Evolutionary conservation across 768 basidiomycete species (phyloP), one percentile per base, ranked within the genome.

Genomic region (Aureoboletus auriporus): DNA sequence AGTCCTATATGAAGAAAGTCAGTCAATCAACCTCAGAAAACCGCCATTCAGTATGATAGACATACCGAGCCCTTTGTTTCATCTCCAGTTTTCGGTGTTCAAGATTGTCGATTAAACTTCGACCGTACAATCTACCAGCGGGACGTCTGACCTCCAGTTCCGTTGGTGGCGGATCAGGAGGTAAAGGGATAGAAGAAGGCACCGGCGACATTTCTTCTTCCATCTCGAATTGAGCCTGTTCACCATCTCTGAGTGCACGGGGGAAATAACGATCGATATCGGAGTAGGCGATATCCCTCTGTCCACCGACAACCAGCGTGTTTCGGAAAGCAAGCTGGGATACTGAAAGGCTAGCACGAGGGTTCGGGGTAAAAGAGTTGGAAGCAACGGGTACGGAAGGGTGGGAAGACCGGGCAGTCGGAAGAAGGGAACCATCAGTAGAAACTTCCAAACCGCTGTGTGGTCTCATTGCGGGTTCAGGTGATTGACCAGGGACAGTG

Each of bases 321-420:
- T 87, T 89, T 26, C 92, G 80, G 72, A 95, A 94, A 5, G 88
- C 86, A 55, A 89, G 77, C 62, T 93, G 92, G 33, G 89, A 90
- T 31, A 87, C 65, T 0, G 86, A 79, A 40, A 93, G 74, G 53
- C 76, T 86, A 27, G 75, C 65, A 17, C 86, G 73, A n/a, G 89
- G 84, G 57, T 90, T 92, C 6, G 86, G 86, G 5, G 80, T 87
- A 61, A 89, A 84, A 4, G 83, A 80, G 64, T 84, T 84, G 38
- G 85, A 85, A 29, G 69, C 65, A 40, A 66, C 47, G 6, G 69
- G 72, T 33, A 72, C 70, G 46, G 70, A 51, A 20, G 77, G 59
- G 16, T 80, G 76, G 12, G 75, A 68, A 39, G 85, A 74, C 31
- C 83, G 78, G 39, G 89, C 84, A 28, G 81, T 86, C 6, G 80